Percentiles rank a stretch among this genome's conserved stretches.
phyloP scores from a whole-genome alignment of 148 eudicot species.

The Vaccinium vitisidaea region DNA sequence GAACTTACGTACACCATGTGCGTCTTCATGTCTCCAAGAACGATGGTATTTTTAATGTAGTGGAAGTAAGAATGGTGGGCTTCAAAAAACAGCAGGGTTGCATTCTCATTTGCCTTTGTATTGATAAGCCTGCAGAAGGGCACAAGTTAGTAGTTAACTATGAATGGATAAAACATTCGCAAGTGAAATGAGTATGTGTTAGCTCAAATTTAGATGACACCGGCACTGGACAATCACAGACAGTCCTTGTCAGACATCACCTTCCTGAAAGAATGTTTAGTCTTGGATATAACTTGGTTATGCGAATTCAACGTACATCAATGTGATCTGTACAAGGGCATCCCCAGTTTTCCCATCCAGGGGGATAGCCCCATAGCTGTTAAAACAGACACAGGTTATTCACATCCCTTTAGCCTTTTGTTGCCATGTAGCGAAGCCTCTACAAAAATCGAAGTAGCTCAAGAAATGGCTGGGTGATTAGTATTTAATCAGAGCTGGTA shows the following conservation, averaged over 20 bases:
- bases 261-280: not conserved
- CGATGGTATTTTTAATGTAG: not conserved
- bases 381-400: not conserved
- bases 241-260: constrained; percentile 3
- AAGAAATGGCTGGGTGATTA: constrained; percentile 28
- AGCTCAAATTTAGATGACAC: not conserved
- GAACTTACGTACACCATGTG: not conserved
- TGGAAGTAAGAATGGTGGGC: not conserved
- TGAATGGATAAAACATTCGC: not conserved
- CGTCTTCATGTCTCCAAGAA: not conserved
- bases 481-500: constrained; percentile 80
- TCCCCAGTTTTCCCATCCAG: not conserved
- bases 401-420: not conserved
- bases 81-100: not conserved
- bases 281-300: not conserved
- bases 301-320: not conserved
- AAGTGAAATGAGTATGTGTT: not conserved
- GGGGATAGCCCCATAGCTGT: not conserved
- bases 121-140: constrained; percentile 8
- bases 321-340: constrained; percentile 1
- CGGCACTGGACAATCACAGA: not conserved
- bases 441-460: not conserved
- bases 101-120: not conserved
- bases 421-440: not conserved
- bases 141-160: not conserved